phyloP scores from a whole-genome alignment of 176 grass and related monocot genomes.

The Dendrocalamus sinicus region DNA sequence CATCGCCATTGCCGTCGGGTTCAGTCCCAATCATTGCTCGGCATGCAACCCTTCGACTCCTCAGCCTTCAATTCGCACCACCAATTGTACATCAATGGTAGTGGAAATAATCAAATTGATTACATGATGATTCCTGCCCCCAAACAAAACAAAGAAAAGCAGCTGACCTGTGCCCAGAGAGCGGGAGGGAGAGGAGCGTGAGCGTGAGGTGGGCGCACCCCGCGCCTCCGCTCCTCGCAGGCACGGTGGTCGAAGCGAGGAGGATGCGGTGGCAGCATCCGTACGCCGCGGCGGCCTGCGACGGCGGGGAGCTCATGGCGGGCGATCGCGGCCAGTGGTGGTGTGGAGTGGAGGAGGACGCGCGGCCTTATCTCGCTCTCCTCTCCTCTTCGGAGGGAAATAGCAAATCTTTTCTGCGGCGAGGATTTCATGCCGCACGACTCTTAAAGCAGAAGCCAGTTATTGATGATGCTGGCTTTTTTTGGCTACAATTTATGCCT shows the following conservation, averaged over 20 bases:
- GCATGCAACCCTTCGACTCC: slow-evolving; percentile 52
- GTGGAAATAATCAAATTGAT: background rate
- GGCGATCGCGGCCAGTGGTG: slow-evolving; percentile 16
- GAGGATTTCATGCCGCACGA: background rate
- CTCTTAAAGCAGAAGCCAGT: background rate
- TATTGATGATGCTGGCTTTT: no score
- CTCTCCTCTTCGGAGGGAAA: background rate
- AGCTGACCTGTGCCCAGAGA: slow-evolving; percentile 16
- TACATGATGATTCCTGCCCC: background rate
- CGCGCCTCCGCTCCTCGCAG: background rate
- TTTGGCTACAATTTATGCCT: no score
- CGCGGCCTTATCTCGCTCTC: slow-evolving; percentile 50
- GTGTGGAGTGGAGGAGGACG: slow-evolving; percentile 42
- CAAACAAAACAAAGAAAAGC: slow-evolving; percentile 18
- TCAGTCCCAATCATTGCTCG: slow-evolving; percentile 61
- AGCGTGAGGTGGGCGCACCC: slow-evolving; percentile 2
- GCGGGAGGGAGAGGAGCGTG: slow-evolving; percentile 29
- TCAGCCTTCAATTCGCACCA: slow-evolving; percentile 41
- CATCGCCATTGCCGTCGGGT: slow-evolving; percentile 58
- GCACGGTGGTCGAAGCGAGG: slow-evolving; percentile 34
- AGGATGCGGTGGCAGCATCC: slow-evolving; percentile 40
- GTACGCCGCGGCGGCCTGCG: slow-evolving; percentile 26
- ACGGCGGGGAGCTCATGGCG: slow-evolving; percentile 46
- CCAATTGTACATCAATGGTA: background rate
- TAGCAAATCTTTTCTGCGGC: slow-evolving; percentile 24